Conservation (phyloP, 2,329 filamentous ascomycete genomes). For the Parastagonospora nodorum region DNA sequence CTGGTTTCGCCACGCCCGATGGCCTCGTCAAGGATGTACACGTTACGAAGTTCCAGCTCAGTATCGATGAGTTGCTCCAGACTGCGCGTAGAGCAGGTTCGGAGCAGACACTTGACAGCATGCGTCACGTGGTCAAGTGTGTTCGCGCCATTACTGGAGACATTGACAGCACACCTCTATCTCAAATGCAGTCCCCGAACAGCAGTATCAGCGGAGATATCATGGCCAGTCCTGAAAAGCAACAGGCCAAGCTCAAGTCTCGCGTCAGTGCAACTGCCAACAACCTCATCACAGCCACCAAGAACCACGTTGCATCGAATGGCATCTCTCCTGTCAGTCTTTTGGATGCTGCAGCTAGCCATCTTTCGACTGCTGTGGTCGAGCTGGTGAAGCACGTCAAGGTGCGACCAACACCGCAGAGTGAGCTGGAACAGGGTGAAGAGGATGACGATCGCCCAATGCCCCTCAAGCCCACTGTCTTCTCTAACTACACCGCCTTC, state of each 20-base stretch:
- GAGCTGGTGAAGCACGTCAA: constrained; percentile 85
- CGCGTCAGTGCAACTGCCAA: constrained; percentile 93
- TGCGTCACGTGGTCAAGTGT: constrained; percentile 83
- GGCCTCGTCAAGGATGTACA: constrained; percentile 90
- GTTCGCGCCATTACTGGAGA: constrained; percentile 86
- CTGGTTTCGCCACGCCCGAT: constrained; percentile 69
- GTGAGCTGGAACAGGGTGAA: constrained; percentile 74
- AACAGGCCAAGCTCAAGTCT: constrained; percentile 73
- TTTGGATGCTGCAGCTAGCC: constrained; percentile 89
- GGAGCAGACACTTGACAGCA: constrained; percentile 76
- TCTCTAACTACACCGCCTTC: constrained; percentile 26
- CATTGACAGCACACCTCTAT: constrained; percentile 62
- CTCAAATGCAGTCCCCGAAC: constrained; percentile 41
- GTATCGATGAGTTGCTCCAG: constrained; percentile 87
- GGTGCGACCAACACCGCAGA: constrained; percentile 74
- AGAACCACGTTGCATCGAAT: constrained; percentile 82
- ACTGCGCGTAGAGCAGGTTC: constrained; percentile 75
- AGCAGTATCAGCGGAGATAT: constrained; percentile 44
- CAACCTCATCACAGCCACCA: constrained; percentile 91
- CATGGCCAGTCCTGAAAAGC: constrained; percentile 46
- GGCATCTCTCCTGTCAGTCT: constrained; percentile 93
- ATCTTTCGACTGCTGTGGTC: constrained; percentile 83
- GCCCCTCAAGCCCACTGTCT: constrained; percentile 36
- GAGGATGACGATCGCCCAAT: constrained; percentile 53
- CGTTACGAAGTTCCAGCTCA: constrained; percentile 92